Evolutionary conservation across 202 grass and related monocot species (phyloP), one percentile per base, ranked within the genome.

Genomic region (Setaria viridis): DNA sequence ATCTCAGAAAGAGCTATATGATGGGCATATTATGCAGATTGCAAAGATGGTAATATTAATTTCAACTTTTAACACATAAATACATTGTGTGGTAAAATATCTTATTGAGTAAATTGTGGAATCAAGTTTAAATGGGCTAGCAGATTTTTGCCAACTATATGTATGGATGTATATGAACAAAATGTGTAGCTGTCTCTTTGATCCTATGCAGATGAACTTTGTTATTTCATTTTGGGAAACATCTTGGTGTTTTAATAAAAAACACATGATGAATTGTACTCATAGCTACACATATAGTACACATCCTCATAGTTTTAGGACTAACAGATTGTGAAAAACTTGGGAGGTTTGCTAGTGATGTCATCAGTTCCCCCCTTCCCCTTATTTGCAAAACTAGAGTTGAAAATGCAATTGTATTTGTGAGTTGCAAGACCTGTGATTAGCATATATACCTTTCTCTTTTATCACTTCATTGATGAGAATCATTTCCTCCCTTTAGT

Each of bases 1-100:
- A 29, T 41, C 16, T 30, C 89, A 86, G 87, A 79, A 86, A 76
- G 87, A 90, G 54, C 82, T 88, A 13, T 88, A 84, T 54, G 74
- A 88, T 59, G 85, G 71, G 30, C 88, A 90, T 16, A 71, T 91
- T 60, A 35, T 58, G 32, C 82, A 64, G 34, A 76, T 93, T 34
- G 75, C 85, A 68, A 79, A 84, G 32, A 91, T 96, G 89, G 89
- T 96, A 88, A 50, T n/a, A 10, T 9, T 17, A 32, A 33, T 60
- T 16, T 57, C 25, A 48, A 70, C 37, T 49, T 39, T 11, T 9
- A 76, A 76, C 34, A 11, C 29, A 68, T 60, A 25, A 19, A n/a
- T 67, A 14, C 4, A 3, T 39, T 39, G 37, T 39, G 37, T 39
- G 37, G 3, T 39, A 39, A 39, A 39, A 16, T 53, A 73, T 60